Evolutionary conservation across 345 rosid species (phyloP).

Genomic region (Streptanthus diversifolius): DNA sequence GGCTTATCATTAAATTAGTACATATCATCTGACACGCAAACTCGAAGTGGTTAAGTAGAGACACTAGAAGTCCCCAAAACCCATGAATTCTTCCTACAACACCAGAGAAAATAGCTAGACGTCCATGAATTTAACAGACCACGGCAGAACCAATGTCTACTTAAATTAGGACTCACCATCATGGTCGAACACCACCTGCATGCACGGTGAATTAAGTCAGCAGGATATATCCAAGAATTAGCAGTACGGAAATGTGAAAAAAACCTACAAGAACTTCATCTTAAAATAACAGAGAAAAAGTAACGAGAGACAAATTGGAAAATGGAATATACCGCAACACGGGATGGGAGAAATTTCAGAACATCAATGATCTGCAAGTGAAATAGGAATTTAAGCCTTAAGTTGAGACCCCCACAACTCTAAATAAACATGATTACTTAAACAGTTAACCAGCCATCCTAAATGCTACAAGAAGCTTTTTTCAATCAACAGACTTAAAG

Average conservation of each 20-base stretch:
- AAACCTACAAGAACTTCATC: background rate
- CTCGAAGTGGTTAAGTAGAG: background rate
- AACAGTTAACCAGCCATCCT: constrained; percentile 6
- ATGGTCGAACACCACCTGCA: constrained; percentile 98
- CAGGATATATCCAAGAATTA: background rate
- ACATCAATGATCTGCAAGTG: constrained; percentile 81
- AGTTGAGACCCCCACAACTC: constrained; percentile 1
- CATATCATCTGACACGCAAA: background rate
- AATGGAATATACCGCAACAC: constrained; percentile 67
- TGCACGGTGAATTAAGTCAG: constrained; percentile 13
- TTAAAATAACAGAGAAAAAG: background rate
- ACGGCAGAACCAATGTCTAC: background rate
- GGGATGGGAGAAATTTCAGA: constrained; percentile 80
- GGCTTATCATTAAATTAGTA: background rate
- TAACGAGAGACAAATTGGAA: constrained; percentile 10
- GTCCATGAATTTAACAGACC: background rate
- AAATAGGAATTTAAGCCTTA: constrained; percentile 1
- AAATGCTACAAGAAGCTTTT: constrained; percentile 3
- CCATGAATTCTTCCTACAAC: background rate
- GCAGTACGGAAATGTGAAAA: background rate
- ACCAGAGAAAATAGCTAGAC: background rate
- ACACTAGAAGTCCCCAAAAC: background rate
- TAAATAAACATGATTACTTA: background rate
- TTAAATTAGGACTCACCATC: constrained; percentile 62
- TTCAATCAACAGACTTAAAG: background rate